These are phyloP conservation scores for Monosporascus sp. DNA, from an alignment of 2,329 filamentous ascomycete species.

Conservation along the genomic window DNA sequence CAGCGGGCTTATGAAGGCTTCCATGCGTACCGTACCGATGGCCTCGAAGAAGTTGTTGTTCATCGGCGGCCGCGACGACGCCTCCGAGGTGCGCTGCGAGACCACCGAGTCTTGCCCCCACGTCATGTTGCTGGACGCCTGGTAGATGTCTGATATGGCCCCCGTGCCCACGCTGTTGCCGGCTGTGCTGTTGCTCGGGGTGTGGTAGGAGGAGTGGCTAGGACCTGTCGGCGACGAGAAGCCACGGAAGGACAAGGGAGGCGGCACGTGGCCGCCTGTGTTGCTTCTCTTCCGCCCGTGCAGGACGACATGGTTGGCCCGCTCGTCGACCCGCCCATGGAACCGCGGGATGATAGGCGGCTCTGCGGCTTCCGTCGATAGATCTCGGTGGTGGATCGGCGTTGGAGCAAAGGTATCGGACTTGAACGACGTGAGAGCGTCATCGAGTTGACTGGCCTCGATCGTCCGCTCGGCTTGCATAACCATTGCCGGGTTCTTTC, in stretches of 20 bases:
- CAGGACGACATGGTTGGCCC: constrained; percentile 39
- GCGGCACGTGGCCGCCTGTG: constrained; percentile 69
- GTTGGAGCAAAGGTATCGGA: constrained; percentile 24
- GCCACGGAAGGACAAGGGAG: constrained; percentile 69
- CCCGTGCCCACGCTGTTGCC: constrained; percentile 53
- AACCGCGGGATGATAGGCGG: constrained; percentile 70
- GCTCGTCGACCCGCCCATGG: constrained; percentile 45
- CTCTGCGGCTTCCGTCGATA: constrained; percentile 58
- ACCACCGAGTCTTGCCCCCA: constrained; percentile 39
- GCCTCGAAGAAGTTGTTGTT: constrained; percentile 70
- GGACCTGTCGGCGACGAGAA: constrained; percentile 57
- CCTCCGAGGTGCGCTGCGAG: constrained; percentile 51
- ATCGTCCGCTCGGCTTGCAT: constrained; percentile 26
- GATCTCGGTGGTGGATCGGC: constrained; percentile 41
- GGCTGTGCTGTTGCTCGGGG: constrained; percentile 51
- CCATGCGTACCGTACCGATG: constrained; percentile 90
- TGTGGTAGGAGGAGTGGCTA: constrained; percentile 37
- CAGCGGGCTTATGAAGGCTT: constrained; percentile 79
- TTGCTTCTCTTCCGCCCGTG: constrained; percentile 88
- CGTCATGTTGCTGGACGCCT: constrained; percentile 39
- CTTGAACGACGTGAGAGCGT: constrained; percentile 27
- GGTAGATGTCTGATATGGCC: constrained; percentile 56
- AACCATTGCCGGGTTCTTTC: constrained; percentile 43
- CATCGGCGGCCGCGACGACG: constrained; percentile 39
- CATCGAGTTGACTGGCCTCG: constrained; percentile 34